phyloP scores from a whole-genome alignment of 805 yeast genomes.

The Hanseniaspora guilliermondii region DNA sequence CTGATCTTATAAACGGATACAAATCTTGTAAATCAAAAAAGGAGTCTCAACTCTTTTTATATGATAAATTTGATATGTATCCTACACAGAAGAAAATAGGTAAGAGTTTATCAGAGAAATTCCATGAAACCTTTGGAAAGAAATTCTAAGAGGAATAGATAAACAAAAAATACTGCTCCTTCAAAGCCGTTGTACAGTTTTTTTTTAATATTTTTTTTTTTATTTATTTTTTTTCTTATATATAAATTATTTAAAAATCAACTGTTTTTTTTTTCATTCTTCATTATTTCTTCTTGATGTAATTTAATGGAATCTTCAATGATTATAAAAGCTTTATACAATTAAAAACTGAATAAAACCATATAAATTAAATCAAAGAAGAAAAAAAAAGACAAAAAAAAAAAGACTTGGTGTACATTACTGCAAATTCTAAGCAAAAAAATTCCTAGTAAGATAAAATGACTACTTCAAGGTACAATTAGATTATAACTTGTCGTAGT shows the following conservation, averaged over 20 bases:
- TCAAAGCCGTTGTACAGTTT: neutral
- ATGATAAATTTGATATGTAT: conserved; percentile 22
- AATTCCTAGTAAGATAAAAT: conserved; percentile 1
- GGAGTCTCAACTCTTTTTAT: conserved; percentile 23
- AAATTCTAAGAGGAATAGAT: neutral
- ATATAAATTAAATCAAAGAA: too few relatives aligned
- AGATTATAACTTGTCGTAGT: conserved; percentile 76
- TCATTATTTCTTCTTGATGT: too few relatives aligned
- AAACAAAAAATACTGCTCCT: too few relatives aligned
- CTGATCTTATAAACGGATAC: conserved; percentile 31
- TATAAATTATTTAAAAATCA: neutral
- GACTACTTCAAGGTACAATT: neutral
- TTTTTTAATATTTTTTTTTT: neutral
- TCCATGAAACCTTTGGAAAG: conserved; percentile 21
- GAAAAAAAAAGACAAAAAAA: neutral
- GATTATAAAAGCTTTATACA: too few relatives aligned
- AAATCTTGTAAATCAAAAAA: conserved; percentile 19
- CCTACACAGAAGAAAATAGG: conserved; percentile 27
- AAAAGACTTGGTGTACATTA: neutral
- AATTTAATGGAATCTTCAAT: too few relatives aligned
- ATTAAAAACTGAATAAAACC: too few relatives aligned
- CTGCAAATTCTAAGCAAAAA: neutral
- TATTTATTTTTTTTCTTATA: conserved; percentile 2
- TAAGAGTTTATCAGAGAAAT: conserved; percentile 25
- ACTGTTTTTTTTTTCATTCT: neutral